phyloP scores from a whole-genome alignment of 768 basidiomycete genomes.

The Tubosaeta sp. region DNA sequence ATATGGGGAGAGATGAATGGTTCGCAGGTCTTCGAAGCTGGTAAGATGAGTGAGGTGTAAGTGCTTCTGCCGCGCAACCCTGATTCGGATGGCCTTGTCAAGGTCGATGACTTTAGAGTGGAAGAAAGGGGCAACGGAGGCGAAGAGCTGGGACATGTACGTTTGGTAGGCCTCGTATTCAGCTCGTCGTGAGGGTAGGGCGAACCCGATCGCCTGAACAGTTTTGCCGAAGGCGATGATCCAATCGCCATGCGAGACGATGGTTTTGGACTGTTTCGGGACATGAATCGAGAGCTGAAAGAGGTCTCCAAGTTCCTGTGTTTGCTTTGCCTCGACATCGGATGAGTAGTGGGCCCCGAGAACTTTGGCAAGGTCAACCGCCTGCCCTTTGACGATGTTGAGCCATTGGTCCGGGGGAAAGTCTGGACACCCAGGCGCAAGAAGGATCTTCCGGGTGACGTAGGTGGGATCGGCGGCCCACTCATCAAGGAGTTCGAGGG shows the following conservation, averaged over 20 bases:
- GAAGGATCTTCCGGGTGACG: no score
- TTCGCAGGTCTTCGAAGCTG: background rate
- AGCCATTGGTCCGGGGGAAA: no score
- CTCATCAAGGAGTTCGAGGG: no score
- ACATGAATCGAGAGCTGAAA: background rate
- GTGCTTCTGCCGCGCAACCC: conserved; percentile 12
- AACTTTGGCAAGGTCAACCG: conserved; percentile 7
- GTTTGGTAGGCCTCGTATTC: no score
- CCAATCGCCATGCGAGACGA: background rate
- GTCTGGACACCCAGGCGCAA: no score
- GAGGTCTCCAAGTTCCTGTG: conserved; percentile 1
- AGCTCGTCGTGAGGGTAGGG: no score
- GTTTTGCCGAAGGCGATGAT: conserved; percentile 1
- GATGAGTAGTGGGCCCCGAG: background rate
- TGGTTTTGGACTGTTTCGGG: background rate
- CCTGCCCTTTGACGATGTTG: conserved; percentile 2
- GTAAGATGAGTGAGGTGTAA: background rate
- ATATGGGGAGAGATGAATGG: no score
- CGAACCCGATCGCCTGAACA: no score
- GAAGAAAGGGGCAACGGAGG: no score
- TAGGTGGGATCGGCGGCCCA: no score
- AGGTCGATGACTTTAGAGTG: conserved; percentile 20
- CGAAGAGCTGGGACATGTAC: no score
- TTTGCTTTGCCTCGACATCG: background rate
- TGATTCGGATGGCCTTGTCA: no score